phyloP scores from a whole-genome alignment of 2,329 filamentous ascomycete species.

The Stachybotrys elegans region DNA sequence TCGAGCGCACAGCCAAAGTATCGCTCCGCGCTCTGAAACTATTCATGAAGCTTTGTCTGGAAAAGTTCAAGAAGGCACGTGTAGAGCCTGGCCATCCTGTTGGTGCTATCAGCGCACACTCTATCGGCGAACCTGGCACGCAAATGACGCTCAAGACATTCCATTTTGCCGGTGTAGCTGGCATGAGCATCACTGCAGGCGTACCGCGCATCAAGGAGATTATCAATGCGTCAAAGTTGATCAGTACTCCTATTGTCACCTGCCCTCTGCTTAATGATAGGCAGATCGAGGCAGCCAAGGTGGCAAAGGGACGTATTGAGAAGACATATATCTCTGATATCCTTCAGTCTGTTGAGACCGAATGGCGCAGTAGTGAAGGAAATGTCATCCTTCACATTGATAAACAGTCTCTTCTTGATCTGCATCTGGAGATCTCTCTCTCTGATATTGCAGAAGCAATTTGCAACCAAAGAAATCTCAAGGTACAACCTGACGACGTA shows the following conservation, averaged over 20 bases:
- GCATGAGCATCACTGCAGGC: conserved; percentile 99
- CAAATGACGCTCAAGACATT: conserved; percentile 99
- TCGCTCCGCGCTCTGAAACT: conserved; percentile 66
- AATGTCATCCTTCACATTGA: conserved; percentile 82
- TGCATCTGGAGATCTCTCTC: conserved; percentile 75
- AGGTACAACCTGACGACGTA: conserved; percentile 63
- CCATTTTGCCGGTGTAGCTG: conserved; percentile 99
- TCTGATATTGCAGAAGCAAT: conserved; percentile 74
- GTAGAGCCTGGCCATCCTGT: conserved; percentile 95
- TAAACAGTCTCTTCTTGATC: conserved; percentile 67
- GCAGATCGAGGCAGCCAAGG: conserved; percentile 73
- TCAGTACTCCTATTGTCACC: conserved; percentile 89
- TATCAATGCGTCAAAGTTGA: conserved; percentile 93
- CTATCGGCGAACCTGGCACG: conserved; percentile 95
- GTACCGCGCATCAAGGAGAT: conserved; percentile 99
- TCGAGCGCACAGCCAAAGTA: conserved; percentile 77
- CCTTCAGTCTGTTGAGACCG: conserved; percentile 77
- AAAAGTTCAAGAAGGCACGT: conserved; percentile 86
- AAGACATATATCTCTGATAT: conserved; percentile 87
- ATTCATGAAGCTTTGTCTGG: conserved; percentile 78
- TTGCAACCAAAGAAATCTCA: conserved; percentile 75
- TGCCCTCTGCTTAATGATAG: conserved; percentile 76
- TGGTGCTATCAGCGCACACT: conserved; percentile 92
- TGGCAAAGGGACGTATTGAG: conserved; percentile 91
- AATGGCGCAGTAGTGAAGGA: conserved; percentile 73